Conservation (phyloP, 352 stramenopile species). For the Saprolegnia diclina region DNA sequence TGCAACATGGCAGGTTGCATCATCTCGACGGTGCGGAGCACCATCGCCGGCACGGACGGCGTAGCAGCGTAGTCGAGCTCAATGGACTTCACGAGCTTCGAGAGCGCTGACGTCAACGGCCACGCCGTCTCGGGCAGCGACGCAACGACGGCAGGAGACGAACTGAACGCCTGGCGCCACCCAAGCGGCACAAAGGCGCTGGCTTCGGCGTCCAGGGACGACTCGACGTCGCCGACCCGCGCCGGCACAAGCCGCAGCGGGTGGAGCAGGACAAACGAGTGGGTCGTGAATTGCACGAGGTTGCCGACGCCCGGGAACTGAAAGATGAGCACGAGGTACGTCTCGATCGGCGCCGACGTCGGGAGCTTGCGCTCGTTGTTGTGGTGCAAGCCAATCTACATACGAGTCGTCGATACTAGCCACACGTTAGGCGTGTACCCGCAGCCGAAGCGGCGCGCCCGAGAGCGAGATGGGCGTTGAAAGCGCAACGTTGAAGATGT, state of each 20-base stretch:
- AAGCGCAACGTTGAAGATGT: neutral
- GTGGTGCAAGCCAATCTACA: neutral
- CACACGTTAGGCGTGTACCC: neutral
- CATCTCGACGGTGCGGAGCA: neutral
- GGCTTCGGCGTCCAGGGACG: neutral
- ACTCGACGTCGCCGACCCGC: neutral
- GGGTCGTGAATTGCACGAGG: neutral
- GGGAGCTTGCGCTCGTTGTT: neutral
- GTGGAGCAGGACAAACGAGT: conserved; percentile 5
- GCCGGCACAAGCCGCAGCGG: neutral
- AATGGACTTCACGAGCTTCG: conserved; percentile 9
- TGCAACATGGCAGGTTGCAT: neutral
- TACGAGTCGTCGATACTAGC: neutral
- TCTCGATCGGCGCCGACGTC: neutral
- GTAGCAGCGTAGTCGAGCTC: neutral
- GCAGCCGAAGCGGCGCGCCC: neutral
- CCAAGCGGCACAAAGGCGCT: conserved; percentile 9
- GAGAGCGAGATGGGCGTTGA: neutral
- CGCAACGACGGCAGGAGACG: neutral
- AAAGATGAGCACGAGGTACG: conserved; percentile 2
- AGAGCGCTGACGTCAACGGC: neutral
- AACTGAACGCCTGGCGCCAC: neutral
- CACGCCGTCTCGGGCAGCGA: neutral
- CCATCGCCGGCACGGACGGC: neutral
- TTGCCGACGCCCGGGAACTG: neutral